Percentiles rank a stretch among this genome's conserved stretches.
Conservation (phyloP, 2,329 filamentous ascomycete genomes). For the Fonsecaea pedrosoi region DNA sequence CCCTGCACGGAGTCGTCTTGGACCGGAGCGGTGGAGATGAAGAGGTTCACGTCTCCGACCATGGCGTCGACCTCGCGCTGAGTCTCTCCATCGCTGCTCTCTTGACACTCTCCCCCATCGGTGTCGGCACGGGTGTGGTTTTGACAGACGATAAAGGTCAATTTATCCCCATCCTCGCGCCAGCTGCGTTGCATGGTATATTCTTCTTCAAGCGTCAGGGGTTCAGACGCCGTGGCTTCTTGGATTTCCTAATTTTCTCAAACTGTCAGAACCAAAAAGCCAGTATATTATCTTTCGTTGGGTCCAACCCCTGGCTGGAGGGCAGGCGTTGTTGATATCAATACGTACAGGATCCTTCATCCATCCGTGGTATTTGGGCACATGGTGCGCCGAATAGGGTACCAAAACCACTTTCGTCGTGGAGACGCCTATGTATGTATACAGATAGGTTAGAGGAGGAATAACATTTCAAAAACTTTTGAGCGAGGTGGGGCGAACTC, state of each 20-base stretch:
- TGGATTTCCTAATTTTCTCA: slow-evolving; percentile 67
- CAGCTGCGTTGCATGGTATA: slow-evolving; percentile 90
- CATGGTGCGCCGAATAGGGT: slow-evolving; percentile 82
- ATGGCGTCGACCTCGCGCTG: slow-evolving; percentile 54
- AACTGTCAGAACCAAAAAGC: neutral
- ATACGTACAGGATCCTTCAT: slow-evolving; percentile 76
- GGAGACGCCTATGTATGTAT: slow-evolving; percentile 67
- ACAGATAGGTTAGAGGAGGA: neutral
- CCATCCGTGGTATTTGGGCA: slow-evolving; percentile 84
- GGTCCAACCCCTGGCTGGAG: neutral
- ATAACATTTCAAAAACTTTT: neutral
- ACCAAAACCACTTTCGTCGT: slow-evolving; percentile 75
- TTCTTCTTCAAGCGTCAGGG: slow-evolving; percentile 78
- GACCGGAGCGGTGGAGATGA: slow-evolving; percentile 67
- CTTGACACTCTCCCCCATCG: no score
- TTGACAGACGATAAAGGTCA: slow-evolving; percentile 78
- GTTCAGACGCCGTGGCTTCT: slow-evolving; percentile 85
- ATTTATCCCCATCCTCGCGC: slow-evolving; percentile 80
- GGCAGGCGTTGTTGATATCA: neutral
- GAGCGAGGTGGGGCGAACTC: neutral
- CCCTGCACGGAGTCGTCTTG: slow-evolving; percentile 31
- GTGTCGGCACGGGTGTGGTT: slow-evolving; percentile 10
- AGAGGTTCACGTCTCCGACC: slow-evolving; percentile 81
- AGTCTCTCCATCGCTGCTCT: neutral
- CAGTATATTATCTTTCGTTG: no score